Evolutionary conservation across 2,329 filamentous ascomycete genomes (phyloP).

Genomic region (Calcarisporium arbuscula): DNA sequence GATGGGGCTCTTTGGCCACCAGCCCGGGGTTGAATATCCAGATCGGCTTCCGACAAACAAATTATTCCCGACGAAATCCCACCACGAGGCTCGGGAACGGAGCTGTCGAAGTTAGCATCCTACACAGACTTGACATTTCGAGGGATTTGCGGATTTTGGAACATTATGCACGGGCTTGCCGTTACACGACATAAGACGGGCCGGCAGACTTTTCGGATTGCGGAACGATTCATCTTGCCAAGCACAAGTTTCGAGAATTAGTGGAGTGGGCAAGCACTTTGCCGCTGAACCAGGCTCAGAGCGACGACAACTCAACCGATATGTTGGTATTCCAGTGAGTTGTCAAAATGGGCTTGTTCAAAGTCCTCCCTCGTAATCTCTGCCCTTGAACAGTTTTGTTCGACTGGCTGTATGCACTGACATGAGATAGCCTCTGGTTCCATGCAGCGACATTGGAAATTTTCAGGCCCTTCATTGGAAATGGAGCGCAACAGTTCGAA

Average conservation of each 20-base stretch:
- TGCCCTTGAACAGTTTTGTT: no score
- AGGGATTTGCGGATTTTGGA: constrained; percentile 28
- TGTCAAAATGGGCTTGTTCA: background rate
- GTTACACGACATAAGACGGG: constrained; percentile 21
- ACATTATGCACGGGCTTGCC: constrained; percentile 29
- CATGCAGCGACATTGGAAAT: constrained; percentile 31
- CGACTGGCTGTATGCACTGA: no score
- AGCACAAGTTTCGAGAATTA: constrained; percentile 32
- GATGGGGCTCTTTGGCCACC: constrained; percentile 4
- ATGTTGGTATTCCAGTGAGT: constrained; percentile 31
- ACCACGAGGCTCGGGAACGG: background rate
- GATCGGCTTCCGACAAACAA: background rate
- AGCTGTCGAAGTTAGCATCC: background rate
- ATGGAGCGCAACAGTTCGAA: constrained; percentile 2
- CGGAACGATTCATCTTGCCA: constrained; percentile 20
- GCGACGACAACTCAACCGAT: constrained; percentile 23
- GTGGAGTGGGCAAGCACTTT: constrained; percentile 29
- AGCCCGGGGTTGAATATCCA: constrained; percentile 4
- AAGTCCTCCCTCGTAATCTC: no score
- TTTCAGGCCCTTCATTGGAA: constrained; percentile 18
- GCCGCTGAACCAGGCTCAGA: constrained; percentile 17
- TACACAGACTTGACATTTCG: constrained; percentile 24
- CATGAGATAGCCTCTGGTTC: constrained; percentile 29
- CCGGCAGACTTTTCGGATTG: background rate
- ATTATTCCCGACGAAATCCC: background rate